Conservation (phyloP, 2,329 filamentous ascomycete genomes). For the Fusarium metavorans region DNA sequence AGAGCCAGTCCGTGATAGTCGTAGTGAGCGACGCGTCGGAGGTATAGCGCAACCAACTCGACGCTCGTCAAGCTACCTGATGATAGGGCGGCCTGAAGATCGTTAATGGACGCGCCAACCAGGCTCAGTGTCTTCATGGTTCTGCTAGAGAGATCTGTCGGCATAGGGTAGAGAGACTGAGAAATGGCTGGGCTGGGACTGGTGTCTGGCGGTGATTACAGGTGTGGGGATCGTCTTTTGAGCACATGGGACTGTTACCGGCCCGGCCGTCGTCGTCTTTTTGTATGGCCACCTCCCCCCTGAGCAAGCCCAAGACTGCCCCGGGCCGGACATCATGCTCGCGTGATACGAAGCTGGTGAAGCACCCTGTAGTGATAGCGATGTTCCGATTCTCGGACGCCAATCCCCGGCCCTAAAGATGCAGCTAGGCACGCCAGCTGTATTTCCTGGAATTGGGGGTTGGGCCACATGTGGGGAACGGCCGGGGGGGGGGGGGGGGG, state of each 20-base stretch:
- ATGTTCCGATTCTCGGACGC: not conserved
- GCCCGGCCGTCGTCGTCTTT: not conserved
- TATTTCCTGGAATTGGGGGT: not conserved
- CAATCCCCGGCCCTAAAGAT: not conserved
- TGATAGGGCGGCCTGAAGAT: constrained; percentile 40
- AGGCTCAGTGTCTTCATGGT: constrained; percentile 19
- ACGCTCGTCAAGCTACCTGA: constrained; percentile 39
- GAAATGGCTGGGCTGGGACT: not conserved
- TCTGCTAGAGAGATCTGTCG: not conserved
- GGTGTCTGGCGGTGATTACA: not conserved
- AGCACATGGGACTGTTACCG: not conserved
- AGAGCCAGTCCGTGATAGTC: constrained; percentile 40
- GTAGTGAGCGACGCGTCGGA: constrained; percentile 41
- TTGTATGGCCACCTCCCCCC: not conserved
- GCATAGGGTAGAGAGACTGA: not conserved
- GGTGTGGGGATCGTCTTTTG: not conserved
- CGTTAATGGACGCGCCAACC: constrained; percentile 42
- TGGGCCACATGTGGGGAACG: not conserved
- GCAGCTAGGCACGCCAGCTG: not conserved
- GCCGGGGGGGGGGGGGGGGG: not conserved
- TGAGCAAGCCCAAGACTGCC: not conserved
- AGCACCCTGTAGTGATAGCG: not conserved
- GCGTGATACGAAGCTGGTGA: not conserved
- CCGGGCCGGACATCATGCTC: not conserved
- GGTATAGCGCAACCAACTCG: constrained; percentile 40